These are phyloP conservation scores for Poa annua DNA, from an alignment of 176 grass and related monocot species.

Conservation along the genomic window DNA sequence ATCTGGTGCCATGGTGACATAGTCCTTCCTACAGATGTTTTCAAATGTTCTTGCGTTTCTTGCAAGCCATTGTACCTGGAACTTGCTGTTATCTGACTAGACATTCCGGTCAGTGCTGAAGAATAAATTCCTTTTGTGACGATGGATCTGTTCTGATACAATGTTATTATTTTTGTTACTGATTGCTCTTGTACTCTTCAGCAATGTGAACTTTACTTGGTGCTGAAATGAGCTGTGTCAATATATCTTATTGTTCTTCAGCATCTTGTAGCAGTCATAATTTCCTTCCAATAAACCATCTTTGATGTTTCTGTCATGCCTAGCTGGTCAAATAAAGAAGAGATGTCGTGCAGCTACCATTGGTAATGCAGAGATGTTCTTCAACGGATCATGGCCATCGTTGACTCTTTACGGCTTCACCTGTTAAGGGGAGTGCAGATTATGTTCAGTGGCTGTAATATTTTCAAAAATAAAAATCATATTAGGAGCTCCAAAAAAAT, in stretches of 20 bases:
- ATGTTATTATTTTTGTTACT: constrained; percentile 12
- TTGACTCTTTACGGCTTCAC: no score
- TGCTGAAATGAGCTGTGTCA: neutral
- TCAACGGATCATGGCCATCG: no score
- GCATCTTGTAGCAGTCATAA: neutral
- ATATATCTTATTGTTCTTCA: neutral
- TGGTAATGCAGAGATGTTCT: no score
- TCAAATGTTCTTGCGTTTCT: constrained; percentile 28
- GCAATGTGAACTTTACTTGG: neutral
- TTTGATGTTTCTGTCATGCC: neutral
- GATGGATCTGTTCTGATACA: constrained; percentile 36
- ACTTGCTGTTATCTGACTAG: constrained; percentile 39
- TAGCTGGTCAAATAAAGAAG: neutral
- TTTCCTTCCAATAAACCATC: neutral
- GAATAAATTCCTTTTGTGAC: constrained; percentile 48
- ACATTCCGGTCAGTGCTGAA: constrained; percentile 41
- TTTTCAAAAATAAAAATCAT: no score
- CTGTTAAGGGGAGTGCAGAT: no score
- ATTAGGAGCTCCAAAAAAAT: no score
- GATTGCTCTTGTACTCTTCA: neutral
- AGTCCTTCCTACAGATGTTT: constrained; percentile 37
- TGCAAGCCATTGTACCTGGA: constrained; percentile 26
- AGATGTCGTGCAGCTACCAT: neutral
- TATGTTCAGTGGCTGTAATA: no score
- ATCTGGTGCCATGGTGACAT: constrained; percentile 30